Evolutionary conservation across 345 rosid genomes (phyloP), one percentile per base, ranked within the genome.

Genomic region (Syzygium grande): DNA sequence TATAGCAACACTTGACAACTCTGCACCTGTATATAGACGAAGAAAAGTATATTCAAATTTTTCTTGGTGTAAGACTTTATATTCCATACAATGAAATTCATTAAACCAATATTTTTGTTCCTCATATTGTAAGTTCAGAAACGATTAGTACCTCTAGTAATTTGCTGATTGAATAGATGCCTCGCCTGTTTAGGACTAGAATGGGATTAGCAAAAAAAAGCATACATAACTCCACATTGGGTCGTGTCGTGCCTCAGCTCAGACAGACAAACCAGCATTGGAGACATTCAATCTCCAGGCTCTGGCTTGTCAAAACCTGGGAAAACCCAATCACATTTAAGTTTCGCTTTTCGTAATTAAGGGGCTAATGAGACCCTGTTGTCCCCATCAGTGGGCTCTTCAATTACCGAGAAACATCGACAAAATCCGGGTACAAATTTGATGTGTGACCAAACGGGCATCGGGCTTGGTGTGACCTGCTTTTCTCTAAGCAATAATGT

Each of bases 241-340:
- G 19, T 61, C 73, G 7, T 61, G 73, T n/a, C 14, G 19, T 61
- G 38, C 73, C 38, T 61, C 34, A 11, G 49, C 49, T 78, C 88
- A 34, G 63, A 87, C 85, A 78, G 80, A 78, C 88, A 77, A 87
- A 78, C 85, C 38, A 22, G 58, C 59, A 73, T 29, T 52, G 55
- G 63, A 25, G 46, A 78, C 88, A 53, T 56, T 38, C 25, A 87
- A 79, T 53, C 78, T 87, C 68, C 85, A 58, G 88, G 88, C 85
- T 78, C 46, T 55, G 41, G 85, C 68, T 41, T 87, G 54, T 79
- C 83, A 43, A 86, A 38, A 86, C 84, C 78, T 27, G 49, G 58
- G 84, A 53, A 49, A 77, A 52, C 51, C 54, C 52, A 38, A 78
- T 51, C 46, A 38, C 29, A 77, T 68, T 73, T 73, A 73, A 34